Base-by-base conservation (phyloP, 163 green algal genomes). In the Picocystis sp. region DNA sequence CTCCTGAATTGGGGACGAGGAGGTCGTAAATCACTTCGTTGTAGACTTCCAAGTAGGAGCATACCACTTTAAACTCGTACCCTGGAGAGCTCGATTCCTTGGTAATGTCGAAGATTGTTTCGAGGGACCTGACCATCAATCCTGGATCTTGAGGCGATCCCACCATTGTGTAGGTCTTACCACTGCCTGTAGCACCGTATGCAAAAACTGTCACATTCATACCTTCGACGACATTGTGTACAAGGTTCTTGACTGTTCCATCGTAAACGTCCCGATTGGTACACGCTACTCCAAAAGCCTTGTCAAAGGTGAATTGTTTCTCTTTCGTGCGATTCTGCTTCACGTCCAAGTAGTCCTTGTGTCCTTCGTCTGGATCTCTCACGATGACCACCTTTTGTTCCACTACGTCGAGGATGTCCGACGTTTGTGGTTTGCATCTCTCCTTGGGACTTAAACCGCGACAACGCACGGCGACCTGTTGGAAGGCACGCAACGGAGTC, bases 11-110 rank as follows among this genome's bases (percentile, higher is more conserved):
- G 22, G 61, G 64, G 0, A 81, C 57, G 8, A 92, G 67, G 38
- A 89, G 73, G 48, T 92, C 81, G 50, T 83, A 89, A 44, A 92
- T 86, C 14, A 83, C 58, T 77, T 86, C 68, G 48, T 90, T 92
- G 66, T 88, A 88, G 2, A 92, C 78, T 64, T 92, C 81, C 29
- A 83, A 59, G 65, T 92, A 92, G 44, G 65, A 79, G 66, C 76
- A 85, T 0, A 66, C 79, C 14, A 92, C 76, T 0, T 71, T 63
- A 14, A 78, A 76, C 25, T 86, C 55, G 53, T 86, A 73, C 2
- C 59, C 63, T 70, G 8, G 68, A 22, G 11, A 49, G 54, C 17
- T 79, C 62, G 43, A 65, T 68, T 80, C 68, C n/a, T 57, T 33
- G 17, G 15, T 53, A 14, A 15, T 66, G 50, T 47, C 52, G 55